Percentiles rank a stretch among this genome's conserved stretches.
Evolutionary conservation across 345 rosid genomes (phyloP).

Genomic region (Alliaria petiolata): DNA sequence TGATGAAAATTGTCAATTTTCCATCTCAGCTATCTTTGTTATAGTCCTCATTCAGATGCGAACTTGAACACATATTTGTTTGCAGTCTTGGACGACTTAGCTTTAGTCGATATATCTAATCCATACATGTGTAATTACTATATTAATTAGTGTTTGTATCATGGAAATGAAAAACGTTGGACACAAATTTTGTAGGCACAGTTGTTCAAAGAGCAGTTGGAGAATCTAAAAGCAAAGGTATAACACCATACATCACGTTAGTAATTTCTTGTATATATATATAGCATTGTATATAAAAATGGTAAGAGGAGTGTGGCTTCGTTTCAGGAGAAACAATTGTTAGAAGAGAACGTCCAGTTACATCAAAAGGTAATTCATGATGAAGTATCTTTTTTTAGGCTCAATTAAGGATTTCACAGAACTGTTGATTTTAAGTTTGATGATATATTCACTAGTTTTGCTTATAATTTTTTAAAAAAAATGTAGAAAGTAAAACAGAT

Average conservation of each 20-base stretch:
- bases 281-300: neutral
- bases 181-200: conserved; percentile 37
- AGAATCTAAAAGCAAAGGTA: conserved; percentile 54
- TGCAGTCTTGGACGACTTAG: neutral
- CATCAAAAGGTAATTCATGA: conserved; percentile 23
- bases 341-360: conserved; percentile 24
- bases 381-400: too few species aligned
- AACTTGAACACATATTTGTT: neutral
- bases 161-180: neutral
- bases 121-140: neutral
- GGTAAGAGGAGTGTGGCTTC: neutral
- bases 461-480: neutral
- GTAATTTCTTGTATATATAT: neutral
- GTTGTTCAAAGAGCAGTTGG: conserved; percentile 44
- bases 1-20: neutral
- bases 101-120: neutral
- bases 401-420: too few species aligned
- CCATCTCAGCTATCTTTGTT: neutral
- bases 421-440: too few species aligned
- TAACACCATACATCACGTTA: neutral
- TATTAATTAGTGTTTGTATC: neutral
- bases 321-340: conserved; percentile 31
- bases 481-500: neutral
- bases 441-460: neutral
- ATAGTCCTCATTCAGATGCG: neutral